phyloP scores from a whole-genome alignment of 2,329 filamentous ascomycete species.

The Cladophialophora yegresii region DNA sequence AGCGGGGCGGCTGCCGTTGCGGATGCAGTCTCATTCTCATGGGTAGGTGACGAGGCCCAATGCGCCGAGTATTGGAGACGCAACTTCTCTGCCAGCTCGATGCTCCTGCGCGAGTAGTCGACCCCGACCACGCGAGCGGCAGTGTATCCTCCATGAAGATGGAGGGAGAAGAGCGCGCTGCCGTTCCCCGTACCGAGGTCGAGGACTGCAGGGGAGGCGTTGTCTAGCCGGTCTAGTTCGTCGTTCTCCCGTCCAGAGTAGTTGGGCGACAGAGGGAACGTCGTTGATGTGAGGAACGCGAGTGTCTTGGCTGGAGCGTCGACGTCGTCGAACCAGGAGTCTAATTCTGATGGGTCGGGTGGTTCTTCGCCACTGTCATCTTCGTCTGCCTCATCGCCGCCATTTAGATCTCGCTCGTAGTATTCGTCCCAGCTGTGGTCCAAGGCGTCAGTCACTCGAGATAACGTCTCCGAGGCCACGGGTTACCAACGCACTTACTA shows the following conservation, averaged over 20 bases:
- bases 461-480: not conserved
- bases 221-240: not conserved
- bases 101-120: conserved; percentile 76
- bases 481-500: conserved; percentile 62
- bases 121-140: conserved; percentile 74
- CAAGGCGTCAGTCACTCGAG: not conserved
- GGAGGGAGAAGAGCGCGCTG: conserved; percentile 79
- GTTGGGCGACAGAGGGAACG: conserved; percentile 48
- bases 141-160: conserved; percentile 64
- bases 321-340: conserved; percentile 94
- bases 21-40: conserved; percentile 24
- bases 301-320: conserved; percentile 81
- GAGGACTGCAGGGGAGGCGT: conserved; percentile 48
- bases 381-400: conserved; percentile 32
- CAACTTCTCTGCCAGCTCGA: conserved; percentile 72
- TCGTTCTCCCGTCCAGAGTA: conserved; percentile 29
- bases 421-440: conserved; percentile 64
- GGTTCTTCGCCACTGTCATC: conserved; percentile 70
- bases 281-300: conserved; percentile 60
- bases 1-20: conserved; percentile 38
- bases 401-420: conserved; percentile 47
- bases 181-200: conserved; percentile 96
- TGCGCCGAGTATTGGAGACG: conserved; percentile 42
- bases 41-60: conserved; percentile 27
- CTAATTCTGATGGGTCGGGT: conserved; percentile 68